Evolutionary conservation across 371 early-diverging fungal species (phyloP).

Genomic region (Rhizopus stolonifer): DNA sequence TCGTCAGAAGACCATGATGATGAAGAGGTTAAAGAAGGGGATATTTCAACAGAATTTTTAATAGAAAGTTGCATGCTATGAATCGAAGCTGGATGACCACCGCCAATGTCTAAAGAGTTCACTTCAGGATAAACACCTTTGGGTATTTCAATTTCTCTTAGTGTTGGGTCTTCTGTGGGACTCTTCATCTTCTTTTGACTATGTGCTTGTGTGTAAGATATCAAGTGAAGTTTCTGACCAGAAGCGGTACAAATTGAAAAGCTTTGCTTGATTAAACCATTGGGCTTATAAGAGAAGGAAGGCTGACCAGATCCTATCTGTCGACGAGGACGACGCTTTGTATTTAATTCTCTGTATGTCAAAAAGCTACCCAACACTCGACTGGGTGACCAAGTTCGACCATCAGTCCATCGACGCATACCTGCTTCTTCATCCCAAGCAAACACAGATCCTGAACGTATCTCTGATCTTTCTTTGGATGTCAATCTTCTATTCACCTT

Average conservation of each 20-base stretch:
- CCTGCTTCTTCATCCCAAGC: conserved; percentile 91
- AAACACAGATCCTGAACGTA: conserved; percentile 84
- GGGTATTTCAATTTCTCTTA: conserved; percentile 48
- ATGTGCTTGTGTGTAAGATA: no score
- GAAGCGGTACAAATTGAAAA: conserved; percentile 78
- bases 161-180: conserved; percentile 49
- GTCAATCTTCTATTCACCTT: conserved; percentile 77
- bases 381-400: conserved; percentile 85
- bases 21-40: conserved; percentile 32
- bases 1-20: conserved; percentile 34
- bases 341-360: conserved; percentile 77
- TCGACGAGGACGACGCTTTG: conserved; percentile 44
- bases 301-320: conserved; percentile 15
- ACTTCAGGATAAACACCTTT: conserved; percentile 61
- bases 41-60: neutral
- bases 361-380: conserved; percentile 80
- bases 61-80: conserved; percentile 9
- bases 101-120: conserved; percentile 42
- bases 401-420: conserved; percentile 92
- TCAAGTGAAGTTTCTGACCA: conserved; percentile 79
- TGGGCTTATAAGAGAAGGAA: conserved; percentile 59
- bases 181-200: conserved; percentile 65
- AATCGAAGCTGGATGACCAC: conserved; percentile 22
- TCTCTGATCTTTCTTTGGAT: conserved; percentile 72
- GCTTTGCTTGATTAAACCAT: conserved; percentile 84